Base-by-base conservation (phyloP, 2,329 filamentous ascomycete species). In the Claviceps purpurea region DNA sequence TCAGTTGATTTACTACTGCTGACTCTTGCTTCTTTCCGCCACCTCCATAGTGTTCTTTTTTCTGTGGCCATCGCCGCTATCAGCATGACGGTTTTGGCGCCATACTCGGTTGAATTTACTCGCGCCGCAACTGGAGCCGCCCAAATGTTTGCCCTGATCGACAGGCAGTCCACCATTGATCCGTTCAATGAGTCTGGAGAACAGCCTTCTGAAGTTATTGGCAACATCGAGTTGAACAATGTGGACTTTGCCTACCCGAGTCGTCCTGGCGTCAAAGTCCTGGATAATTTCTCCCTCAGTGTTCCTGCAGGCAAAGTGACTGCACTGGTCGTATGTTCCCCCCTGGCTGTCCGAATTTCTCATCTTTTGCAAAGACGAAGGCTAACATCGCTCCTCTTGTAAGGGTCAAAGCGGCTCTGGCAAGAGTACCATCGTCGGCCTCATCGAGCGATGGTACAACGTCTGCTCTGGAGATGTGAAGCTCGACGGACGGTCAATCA, bases 381-480 rank as follows among this genome's bases (percentile, higher is more conserved):
- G 14, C 43, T 45, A 16, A 45, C 14, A 3, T 30, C 14, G 11
- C 24, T 30, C 3, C 5, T 30, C 16, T 45, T 8, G 11, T 1
- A 16, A 47, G 44, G 44, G 44, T 8, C 44, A 47, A 47, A 42
- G 75, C 20, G 80, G 79, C 0, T 77, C 70, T 4, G 78, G 78
- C 0, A 82, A 82, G 57, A 79, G 75, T 45, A 81, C 77, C 0
- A 70, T 80, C 3, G 71, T 81, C 5, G 75, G 74, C 0, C 62
- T 83, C 2, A 57, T 82, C 1, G 77, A 82, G 59, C 64, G 81
- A 7, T 84, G 82, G 70, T 85, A 84, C 56, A 68, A 75, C 42
- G 70, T 73, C 0, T 65, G 63, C 0, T 63, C 67, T 0, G 77
- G 76, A 0, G 58, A 58, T 0, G 71, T 80, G 24, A 64, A 61